phyloP scores from a whole-genome alignment of 2,329 filamentous ascomycete genomes.

The Fusarium keratoplasticum region DNA sequence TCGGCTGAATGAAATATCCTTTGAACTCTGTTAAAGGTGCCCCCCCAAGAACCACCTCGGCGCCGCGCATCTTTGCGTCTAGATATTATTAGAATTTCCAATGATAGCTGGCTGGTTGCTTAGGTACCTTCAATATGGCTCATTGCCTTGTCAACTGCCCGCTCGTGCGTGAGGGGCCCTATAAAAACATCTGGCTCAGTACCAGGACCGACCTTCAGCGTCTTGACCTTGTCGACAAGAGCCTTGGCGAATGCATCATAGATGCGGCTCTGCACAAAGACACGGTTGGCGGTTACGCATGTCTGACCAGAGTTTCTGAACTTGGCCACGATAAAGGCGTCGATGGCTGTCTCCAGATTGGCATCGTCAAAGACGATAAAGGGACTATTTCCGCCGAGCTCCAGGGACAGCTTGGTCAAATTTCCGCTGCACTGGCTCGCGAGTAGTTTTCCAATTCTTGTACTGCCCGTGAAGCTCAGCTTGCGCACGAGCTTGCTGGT shows the following conservation, averaged over 20 bases:
- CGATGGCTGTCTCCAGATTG: background rate
- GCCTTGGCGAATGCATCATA: background rate
- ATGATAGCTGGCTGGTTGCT: too few species aligned
- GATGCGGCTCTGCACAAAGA: background rate
- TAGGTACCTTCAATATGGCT: background rate
- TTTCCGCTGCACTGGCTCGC: background rate
- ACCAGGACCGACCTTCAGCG: background rate
- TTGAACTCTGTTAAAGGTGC: background rate
- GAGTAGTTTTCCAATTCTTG: background rate
- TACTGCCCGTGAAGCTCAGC: constrained; percentile 8
- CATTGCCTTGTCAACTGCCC: background rate
- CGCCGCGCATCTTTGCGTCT: background rate
- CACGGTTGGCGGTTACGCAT: background rate
- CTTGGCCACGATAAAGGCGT: background rate
- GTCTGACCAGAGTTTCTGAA: background rate
- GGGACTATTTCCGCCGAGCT: background rate
- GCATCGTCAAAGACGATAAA: background rate
- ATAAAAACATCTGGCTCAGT: background rate
- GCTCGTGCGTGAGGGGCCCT: background rate
- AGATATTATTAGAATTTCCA: background rate
- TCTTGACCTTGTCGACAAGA: background rate
- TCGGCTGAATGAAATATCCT: background rate
- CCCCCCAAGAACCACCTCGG: background rate
- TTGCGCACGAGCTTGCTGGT: background rate
- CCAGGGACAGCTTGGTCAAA: background rate